Evolutionary conservation across 73 alveolate genomes (phyloP), one percentile per base, ranked within the genome.

Genomic region (Uronychia setigera): DNA sequence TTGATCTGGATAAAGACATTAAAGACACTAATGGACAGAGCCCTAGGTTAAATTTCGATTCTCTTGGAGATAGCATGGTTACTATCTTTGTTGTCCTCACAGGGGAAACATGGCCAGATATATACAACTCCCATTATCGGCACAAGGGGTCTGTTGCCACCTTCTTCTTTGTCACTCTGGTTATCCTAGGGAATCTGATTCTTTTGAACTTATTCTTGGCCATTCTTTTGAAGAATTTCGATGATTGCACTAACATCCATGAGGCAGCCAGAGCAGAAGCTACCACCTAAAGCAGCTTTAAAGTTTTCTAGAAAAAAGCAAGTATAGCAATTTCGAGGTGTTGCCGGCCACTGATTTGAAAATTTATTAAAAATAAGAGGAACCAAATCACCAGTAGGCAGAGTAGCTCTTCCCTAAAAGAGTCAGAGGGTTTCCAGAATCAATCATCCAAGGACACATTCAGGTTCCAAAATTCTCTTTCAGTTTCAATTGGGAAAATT

Each of bases 171-270:
- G 87, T 89, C 11, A 30, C 89, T 9, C 80, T 89, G 33, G 60
- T 89, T 1, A 59, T 89, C 29, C 25, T 89, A 1, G 95, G 95
- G 9, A 34, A 84, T 32, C 27, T 67, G 34, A 74, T 89, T 34
- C 58, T 89, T 32, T 87, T 89, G 14, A 89, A 86, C 27, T 80
- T 89, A 29, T 89, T 89, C 80, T 59, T 89, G 29, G 95, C 95
- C n/a, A 79, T 89, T 30, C 91, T 89, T 29, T 79, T 89, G 30
- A 83, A 86, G 32, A 78, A 85, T 29, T 89, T 89, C 74, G 92
- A 80, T 59, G 90, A 86, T 25, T 25, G 29, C 67, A 46, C 67
- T 5, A 46, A 19, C 67, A 46, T 46, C 19, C 67, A 46, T 11
- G 67, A 46, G 67, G 67, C 19, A 19, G 67, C 67, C 30, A 31